Base-by-base conservation (phyloP, 805 yeast species). In the Saccharomycopsis sp. region DNA sequence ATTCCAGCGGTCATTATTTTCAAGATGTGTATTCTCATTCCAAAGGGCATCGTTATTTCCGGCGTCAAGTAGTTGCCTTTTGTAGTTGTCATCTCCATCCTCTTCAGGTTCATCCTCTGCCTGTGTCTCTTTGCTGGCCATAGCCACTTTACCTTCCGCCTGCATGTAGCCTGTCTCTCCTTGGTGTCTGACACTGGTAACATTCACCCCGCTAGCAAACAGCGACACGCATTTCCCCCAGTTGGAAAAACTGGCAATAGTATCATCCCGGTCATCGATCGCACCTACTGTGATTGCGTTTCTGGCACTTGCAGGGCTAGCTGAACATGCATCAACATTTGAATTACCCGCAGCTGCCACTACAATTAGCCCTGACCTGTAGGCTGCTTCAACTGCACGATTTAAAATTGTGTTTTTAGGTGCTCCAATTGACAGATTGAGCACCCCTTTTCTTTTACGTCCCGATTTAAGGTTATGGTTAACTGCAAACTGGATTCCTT, bases 211-310 rank as follows among this genome's bases (percentile, higher is more conserved):
- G 53, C 93, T 82, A 0, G 97, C 90, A 71, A 88, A 86, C 0
- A 89, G 76, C 67, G 89, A 90, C 5, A 92, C 96, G 70, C 97
- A 93, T n/a, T 77, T 75, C 0, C 98, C 97, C 91, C 92, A 89
- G 68, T 93, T 92, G n/a, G 94, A 81, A 66, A 93, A 92, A 12
- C 78, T 67, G 0, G 97, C 96, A 41, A 91, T 75, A 2, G 75
- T 65, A 65, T 89, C 96, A 3, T 77, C 77, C 19, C 78, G 68
- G 67, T 89, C 96, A 66, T 90, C 93, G 55, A 91, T 82, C 2
- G 97, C 96, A 0, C 97, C 97, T 7, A 92, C 96, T 0, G 96
- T 84, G 2, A 89, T 80, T 0, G 89, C 90, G 54, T 74, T 73
- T 1, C 72, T 73, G 1, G 93, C 86, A 42, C 93, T 86, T 0